Percentiles rank a stretch among this genome's conserved stretches.
phyloP scores from a whole-genome alignment of 257 asterid genomes.

The Nemophila menziesii region DNA sequence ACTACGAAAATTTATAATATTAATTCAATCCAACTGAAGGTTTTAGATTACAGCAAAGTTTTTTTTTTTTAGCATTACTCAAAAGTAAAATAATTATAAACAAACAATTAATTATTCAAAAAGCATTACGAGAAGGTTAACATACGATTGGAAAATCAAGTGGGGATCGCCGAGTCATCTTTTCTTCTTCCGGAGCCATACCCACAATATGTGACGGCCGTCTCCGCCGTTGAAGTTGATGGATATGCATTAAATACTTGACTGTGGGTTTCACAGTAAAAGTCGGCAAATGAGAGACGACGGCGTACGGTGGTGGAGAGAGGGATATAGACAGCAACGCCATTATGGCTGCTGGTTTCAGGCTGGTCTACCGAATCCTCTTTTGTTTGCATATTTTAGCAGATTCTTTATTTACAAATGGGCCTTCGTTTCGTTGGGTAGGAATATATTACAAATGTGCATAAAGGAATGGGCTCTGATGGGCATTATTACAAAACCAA shows the following conservation, averaged over 20 bases:
- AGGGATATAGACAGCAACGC: conserved; percentile 29
- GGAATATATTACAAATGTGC: no score
- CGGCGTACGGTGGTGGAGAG: conserved; percentile 20
- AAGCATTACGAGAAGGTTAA: background rate
- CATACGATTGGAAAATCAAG: conserved; percentile 50
- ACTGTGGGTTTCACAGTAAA: background rate
- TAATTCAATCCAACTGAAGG: no score
- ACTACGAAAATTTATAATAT: no score
- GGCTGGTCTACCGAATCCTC: no score
- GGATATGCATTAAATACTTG: background rate
- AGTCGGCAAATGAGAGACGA: conserved; percentile 1
- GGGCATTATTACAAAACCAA: no score
- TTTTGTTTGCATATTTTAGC: background rate
- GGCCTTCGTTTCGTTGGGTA: background rate
- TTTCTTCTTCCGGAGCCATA: conserved; percentile 78
- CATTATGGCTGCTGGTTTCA: conserved; percentile 17
- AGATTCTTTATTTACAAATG: background rate
- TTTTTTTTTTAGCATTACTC: no score
- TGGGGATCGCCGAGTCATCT: conserved; percentile 72
- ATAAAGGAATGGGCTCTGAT: no score
- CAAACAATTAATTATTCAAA: no score
- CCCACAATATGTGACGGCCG: conserved; percentile 26
- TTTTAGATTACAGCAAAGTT: no score
- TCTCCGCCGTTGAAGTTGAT: conserved; percentile 4
- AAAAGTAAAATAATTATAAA: no score